phyloP scores from a whole-genome alignment of 1,139 yeast species.

The Candida labiduridarum region DNA sequence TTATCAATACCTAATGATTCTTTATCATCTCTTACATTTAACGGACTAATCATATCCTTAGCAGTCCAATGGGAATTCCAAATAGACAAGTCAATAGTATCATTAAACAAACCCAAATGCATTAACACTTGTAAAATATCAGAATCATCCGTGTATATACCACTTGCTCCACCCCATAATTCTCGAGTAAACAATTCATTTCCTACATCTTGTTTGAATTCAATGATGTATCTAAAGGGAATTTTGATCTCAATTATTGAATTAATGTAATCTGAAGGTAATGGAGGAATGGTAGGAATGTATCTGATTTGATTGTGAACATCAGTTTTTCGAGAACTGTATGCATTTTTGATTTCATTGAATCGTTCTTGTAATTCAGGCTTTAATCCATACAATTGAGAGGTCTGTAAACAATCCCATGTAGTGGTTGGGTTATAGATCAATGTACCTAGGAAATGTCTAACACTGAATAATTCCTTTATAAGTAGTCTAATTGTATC shows the following conservation, averaged over 20 bases:
- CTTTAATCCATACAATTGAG: conserved; percentile 38
- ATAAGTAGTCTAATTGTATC: conserved; percentile 49
- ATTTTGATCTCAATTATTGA: conserved; percentile 63
- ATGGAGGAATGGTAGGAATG: conserved; percentile 48
- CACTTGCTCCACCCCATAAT: conserved; percentile 85
- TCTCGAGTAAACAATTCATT: conserved; percentile 62
- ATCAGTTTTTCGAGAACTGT: conserved; percentile 23
- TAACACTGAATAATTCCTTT: conserved; percentile 44
- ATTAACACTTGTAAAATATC: conserved; percentile 74
- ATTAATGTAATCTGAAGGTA: conserved; percentile 58
- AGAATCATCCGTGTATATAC: conserved; percentile 88
- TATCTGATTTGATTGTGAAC: conserved; percentile 24
- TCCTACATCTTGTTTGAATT: conserved; percentile 27
- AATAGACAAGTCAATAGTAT: conserved; percentile 30
- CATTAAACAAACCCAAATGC: conserved; percentile 67
- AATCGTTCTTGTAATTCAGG: conserved; percentile 36
- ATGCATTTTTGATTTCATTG: conserved; percentile 31
- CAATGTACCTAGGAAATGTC: conserved; percentile 61
- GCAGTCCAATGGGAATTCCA: conserved; percentile 36
- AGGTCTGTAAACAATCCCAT: conserved; percentile 43
- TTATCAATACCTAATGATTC: conserved; percentile 20
- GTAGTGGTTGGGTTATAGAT: conserved; percentile 61
- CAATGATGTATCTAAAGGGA: conserved; percentile 46
- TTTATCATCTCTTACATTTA: conserved; percentile 14
- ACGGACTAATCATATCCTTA: conserved; percentile 30